Evolutionary conservation across 1,139 yeast species (phyloP), one percentile per base, ranked within the genome.

Genomic region (Kodamaea derodonti): DNA sequence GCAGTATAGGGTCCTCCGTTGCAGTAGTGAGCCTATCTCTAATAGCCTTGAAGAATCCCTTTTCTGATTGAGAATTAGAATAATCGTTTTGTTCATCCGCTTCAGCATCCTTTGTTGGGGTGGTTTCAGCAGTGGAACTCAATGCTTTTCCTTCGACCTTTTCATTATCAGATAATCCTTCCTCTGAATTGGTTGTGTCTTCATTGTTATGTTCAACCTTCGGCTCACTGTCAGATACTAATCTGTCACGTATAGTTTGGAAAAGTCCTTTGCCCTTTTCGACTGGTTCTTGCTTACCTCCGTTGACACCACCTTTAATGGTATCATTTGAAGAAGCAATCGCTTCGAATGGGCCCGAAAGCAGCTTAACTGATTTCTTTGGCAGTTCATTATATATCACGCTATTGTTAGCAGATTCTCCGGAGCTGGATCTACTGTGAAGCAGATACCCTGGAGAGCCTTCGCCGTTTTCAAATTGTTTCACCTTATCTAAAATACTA

Each of bases 401-500:
- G 22, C 41, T 39, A 17, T 24, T 30, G 12, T 35, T 29, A n/a
- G 35, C 32, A 14, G 32, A 27, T 16, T 31, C 40, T 4, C 32
- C 20, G 22, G 41, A 37, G 23, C 36, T 29, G 18, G 29, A 33
- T 13, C 38, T 34, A 30, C 41, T 39, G 13, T 36, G 31, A 10
- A 8, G 24, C 40, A 36, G 41, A 14, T 27, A 29, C 12, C 16
- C 28, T 13, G 28, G 17, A 11, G 28, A 25, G 17, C 17, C 11
- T 25, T 14, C 14, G 11, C 28, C 28, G 7, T 55, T 54, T 41
- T 67, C 72, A 43, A 65, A 67, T 34, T 65, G 63, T 39, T 54
- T 63, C 7, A 68, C 68, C 41, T 60, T 61, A 37, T 68, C 72
- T 36, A 65, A 52, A 12, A 68, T 62, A 37, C 53, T 55, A 20